Conservation (phyloP, 495 filamentous ascomycete species). For the Lepidopterella palustris region DNA sequence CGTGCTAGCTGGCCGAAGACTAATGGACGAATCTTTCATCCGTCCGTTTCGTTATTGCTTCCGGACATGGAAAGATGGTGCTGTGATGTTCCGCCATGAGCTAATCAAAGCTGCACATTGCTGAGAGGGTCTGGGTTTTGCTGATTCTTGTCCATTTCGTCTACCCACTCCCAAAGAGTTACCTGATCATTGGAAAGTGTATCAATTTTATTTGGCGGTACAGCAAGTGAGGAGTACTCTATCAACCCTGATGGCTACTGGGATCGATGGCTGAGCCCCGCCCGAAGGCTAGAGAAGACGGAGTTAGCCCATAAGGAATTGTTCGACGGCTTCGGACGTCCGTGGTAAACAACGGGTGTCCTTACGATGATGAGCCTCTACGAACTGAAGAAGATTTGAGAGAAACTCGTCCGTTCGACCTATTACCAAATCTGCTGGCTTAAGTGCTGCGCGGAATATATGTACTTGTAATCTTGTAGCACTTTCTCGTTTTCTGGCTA, state of each 20-base stretch:
- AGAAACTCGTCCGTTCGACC: conserved; percentile 39
- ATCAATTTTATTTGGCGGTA: conserved; percentile 35
- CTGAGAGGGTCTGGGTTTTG: conserved; percentile 41
- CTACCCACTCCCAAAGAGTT: conserved; percentile 33
- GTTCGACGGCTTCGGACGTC: conserved; percentile 29
- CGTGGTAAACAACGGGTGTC: conserved; percentile 27
- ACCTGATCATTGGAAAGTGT: conserved; percentile 35
- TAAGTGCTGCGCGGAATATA: too few relatives aligned
- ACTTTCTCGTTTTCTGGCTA: too few relatives aligned
- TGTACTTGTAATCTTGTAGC: too few relatives aligned
- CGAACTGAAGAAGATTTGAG: conserved; percentile 31
- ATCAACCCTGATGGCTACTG: conserved; percentile 32
- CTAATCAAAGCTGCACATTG: conserved; percentile 37
- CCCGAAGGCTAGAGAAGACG: conserved; percentile 35
- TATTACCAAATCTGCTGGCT: neutral
- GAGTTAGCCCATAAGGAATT: conserved; percentile 34
- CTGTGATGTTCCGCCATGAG: conserved; percentile 38
- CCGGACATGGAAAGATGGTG: conserved; percentile 42
- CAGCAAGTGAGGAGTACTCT: conserved; percentile 36
- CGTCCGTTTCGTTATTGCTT: conserved; percentile 42
- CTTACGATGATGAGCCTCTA: conserved; percentile 34
- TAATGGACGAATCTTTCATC: conserved; percentile 39
- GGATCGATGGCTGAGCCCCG: conserved; percentile 41
- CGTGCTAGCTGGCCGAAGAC: conserved; percentile 33
- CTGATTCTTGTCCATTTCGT: conserved; percentile 37